These are phyloP conservation scores for Exophiala phaeomuriformis DNA, from an alignment of 2,329 filamentous ascomycete species.

Conservation along the genomic window DNA sequence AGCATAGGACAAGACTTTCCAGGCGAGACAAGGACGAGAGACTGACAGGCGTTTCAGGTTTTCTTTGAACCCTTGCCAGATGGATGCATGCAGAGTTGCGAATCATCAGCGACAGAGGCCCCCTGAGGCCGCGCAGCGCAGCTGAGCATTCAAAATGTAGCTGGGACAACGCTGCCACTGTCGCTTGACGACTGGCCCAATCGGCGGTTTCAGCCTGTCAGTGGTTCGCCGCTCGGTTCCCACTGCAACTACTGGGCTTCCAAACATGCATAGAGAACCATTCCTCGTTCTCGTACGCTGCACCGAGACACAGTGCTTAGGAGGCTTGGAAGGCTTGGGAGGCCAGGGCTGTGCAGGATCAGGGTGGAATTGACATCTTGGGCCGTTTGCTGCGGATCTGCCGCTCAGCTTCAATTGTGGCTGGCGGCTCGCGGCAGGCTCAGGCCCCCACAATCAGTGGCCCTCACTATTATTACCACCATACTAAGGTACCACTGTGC, in stretches of 20 bases:
- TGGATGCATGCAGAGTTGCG: not conserved
- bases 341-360: not conserved
- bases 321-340: not conserved
- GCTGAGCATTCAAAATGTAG: not conserved
- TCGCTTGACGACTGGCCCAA: not conserved
- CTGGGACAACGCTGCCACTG: not conserved
- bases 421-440: not conserved
- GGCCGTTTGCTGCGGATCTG: not conserved
- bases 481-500: not conserved
- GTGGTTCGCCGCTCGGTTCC: not conserved
- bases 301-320: not conserved
- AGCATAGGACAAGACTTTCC: not conserved
- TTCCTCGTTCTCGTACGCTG: not conserved
- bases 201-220: not conserved
- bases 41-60: conserved; percentile 15
- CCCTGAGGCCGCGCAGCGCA: conserved; percentile 4
- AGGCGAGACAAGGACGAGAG: conserved; percentile 4
- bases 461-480: not conserved
- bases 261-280: not conserved
- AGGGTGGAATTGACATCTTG: not conserved
- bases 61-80: conserved; percentile 5
- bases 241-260: not conserved
- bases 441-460: not conserved
- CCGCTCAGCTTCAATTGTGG: not conserved
- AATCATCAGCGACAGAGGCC: not conserved